These are phyloP conservation scores for Kondoa malvinella DNA, from an alignment of 768 basidiomycete species.

Conservation along the genomic window DNA sequence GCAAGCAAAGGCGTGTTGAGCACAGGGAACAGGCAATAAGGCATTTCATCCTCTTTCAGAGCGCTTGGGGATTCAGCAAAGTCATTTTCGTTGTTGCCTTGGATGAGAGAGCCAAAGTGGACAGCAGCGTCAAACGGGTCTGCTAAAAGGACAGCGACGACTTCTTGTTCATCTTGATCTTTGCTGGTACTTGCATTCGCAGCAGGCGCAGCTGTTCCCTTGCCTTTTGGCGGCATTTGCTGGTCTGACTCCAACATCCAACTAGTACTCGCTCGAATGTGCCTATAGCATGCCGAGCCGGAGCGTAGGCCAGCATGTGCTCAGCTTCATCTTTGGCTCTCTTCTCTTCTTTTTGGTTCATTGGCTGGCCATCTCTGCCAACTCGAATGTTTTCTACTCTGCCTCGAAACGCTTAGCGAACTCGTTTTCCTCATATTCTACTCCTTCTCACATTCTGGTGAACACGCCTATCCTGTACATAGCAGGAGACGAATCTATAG, in stretches of 20 bases:
- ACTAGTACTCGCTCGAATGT: neutral
- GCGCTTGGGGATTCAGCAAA: neutral
- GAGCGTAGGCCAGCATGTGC: too few relatives aligned
- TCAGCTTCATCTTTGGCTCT: neutral
- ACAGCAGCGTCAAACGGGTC: conserved; percentile 36
- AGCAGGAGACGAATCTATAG: neutral
- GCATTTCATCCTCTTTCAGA: neutral
- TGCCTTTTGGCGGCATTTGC: neutral
- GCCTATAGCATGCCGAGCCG: too few relatives aligned
- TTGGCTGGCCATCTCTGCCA: neutral
- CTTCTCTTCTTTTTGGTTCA: neutral
- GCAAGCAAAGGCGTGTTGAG: conserved; percentile 84
- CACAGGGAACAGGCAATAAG: conserved; percentile 73
- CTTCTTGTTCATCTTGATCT: neutral
- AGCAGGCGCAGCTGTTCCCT: neutral
- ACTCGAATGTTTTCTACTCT: neutral
- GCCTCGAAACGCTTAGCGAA: neutral
- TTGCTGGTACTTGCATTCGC: neutral
- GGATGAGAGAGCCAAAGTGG: conserved; percentile 24
- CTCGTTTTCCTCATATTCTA: neutral
- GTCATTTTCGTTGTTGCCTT: conserved; percentile 22
- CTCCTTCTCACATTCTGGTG: neutral
- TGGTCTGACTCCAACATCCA: neutral
- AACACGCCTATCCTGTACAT: neutral
- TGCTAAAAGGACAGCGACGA: conserved; percentile 66